A percentile compares a stretch with the other conserved stretches of the same genome.
phyloP scores from a whole-genome alignment of 2,329 filamentous ascomycete species.

The Beauveria caledonica region DNA sequence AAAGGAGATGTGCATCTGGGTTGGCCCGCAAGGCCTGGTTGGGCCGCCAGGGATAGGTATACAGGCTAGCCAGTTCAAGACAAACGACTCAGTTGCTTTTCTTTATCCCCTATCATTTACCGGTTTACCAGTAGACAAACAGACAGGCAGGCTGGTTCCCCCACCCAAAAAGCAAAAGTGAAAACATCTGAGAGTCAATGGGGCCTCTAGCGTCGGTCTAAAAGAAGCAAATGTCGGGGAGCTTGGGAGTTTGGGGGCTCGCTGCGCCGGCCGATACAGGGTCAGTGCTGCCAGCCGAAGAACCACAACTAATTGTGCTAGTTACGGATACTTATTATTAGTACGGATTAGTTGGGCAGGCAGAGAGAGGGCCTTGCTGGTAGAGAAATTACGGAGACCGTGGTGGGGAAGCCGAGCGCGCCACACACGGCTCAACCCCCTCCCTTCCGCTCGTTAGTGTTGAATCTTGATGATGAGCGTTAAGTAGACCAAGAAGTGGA shows the following conservation, averaged over 20 bases:
- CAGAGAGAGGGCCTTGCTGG: no score
- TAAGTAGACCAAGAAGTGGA: background rate
- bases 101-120: background rate
- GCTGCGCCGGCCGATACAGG: background rate
- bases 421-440: background rate
- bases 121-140: no score
- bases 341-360: no score
- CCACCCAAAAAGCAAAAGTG: slow-evolving; percentile 3
- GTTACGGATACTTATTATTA: no score
- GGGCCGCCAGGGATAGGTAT: background rate
- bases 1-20: slow-evolving; percentile 1
- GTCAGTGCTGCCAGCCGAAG: background rate
- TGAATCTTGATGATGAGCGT: background rate
- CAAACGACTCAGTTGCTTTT: slow-evolving; percentile 5
- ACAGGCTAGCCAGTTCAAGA: background rate
- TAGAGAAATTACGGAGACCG: no score
- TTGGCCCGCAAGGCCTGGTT: background rate
- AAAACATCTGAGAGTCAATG: slow-evolving; percentile 9
- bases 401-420: background rate
- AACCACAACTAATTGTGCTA: background rate
- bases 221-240: slow-evolving; percentile 9
- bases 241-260: background rate
- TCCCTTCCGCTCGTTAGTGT: background rate
- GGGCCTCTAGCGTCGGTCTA: background rate
- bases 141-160: background rate